These are phyloP conservation scores for Cinnamomum chago DNA, from an alignment of 164 flowering plant species.

Conservation along the genomic window DNA sequence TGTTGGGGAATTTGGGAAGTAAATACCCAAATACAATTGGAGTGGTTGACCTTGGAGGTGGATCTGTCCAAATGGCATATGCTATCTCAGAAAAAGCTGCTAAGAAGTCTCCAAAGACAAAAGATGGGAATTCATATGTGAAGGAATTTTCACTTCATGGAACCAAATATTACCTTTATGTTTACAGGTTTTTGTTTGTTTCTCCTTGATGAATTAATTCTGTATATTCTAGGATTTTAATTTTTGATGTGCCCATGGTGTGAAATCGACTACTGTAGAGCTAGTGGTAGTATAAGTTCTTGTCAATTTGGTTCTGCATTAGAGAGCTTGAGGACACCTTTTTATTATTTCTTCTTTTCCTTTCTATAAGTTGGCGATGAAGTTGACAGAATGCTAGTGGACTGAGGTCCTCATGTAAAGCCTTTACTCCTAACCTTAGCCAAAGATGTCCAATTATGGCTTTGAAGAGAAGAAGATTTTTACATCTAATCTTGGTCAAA, in stretches of 20 bases:
- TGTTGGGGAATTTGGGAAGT: conserved; percentile 73
- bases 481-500: background rate
- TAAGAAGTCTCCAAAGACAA: too few relatives aligned
- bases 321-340: background rate
- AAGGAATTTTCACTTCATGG: too few relatives aligned
- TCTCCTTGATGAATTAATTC: background rate
- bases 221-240: background rate
- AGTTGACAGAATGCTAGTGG: too few relatives aligned
- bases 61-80: too few relatives aligned
- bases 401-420: too few relatives aligned
- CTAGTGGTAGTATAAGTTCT: background rate
- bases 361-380: too few relatives aligned
- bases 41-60: conserved; percentile 96
- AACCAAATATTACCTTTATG: too few relatives aligned
- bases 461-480: background rate
- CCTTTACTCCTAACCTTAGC: too few relatives aligned
- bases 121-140: too few relatives aligned
- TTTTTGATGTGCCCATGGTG: background rate
- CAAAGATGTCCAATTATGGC: background rate
- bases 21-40: conserved; percentile 72
- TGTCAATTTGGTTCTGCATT: background rate
- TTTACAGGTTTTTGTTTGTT: too few relatives aligned
- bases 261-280: conserved; percentile 8
- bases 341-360: too few relatives aligned
- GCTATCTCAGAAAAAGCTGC: too few relatives aligned